phyloP scores from a whole-genome alignment of 2,329 filamentous ascomycete species.

The Cryphonectria naterciae region DNA sequence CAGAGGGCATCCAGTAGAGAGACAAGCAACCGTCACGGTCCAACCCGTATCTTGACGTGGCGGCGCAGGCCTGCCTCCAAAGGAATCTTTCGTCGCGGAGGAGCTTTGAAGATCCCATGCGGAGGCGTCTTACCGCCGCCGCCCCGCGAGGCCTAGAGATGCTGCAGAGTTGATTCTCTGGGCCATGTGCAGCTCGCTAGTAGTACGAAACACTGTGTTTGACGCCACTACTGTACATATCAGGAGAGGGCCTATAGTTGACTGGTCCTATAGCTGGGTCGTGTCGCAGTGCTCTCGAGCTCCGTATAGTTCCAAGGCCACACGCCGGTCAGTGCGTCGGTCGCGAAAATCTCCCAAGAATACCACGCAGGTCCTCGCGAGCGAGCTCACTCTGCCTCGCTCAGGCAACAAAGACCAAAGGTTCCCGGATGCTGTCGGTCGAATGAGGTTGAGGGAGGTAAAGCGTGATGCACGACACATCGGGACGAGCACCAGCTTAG shows the following conservation, averaged over 20 bases:
- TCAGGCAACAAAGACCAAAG: not conserved
- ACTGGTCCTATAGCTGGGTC: not conserved
- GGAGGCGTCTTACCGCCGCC: not conserved
- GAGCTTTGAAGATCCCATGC: not conserved
- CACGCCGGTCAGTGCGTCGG: not conserved
- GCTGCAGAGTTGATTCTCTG: not conserved
- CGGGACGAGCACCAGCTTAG: conserved; percentile 19
- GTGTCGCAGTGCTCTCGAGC: not conserved
- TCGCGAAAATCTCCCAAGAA: not conserved
- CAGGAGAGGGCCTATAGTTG: not conserved
- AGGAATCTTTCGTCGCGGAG: not conserved
- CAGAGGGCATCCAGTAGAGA: not conserved
- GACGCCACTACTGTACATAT: conserved; percentile 5
- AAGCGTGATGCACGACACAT: conserved; percentile 5
- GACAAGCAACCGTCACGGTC: not conserved
- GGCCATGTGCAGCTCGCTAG: not conserved
- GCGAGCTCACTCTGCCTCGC: not conserved
- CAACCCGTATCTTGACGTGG: not conserved
- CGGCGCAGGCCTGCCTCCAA: not conserved
- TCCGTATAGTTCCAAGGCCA: not conserved
- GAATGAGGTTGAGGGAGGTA: not conserved
- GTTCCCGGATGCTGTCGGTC: not conserved
- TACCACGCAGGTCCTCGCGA: not conserved
- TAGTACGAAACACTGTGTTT: conserved; percentile 1
- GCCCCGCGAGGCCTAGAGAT: too few species aligned